Evolutionary conservation across 352 stramenopile species (phyloP), one percentile per base, ranked within the genome.

Genomic region (Phytophthora parvispora): DNA sequence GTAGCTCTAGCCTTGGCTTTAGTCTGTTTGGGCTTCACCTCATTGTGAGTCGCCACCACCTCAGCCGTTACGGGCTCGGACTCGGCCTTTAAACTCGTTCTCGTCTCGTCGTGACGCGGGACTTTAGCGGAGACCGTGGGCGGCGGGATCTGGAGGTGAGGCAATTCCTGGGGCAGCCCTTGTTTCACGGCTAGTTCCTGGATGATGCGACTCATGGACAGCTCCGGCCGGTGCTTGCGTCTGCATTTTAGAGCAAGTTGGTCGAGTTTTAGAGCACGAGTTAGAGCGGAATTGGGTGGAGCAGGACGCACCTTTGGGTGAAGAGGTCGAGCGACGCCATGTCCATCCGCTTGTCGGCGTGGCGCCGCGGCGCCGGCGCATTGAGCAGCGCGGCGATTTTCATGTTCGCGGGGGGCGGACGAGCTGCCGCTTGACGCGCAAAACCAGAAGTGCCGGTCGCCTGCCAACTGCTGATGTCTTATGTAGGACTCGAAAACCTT

Each of bases 271-370:
- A 73, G 58, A n/a, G n/a, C n/a, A n/a, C n/a, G n/a, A n/a, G n/a
- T n/a, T n/a, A n/a, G n/a, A n/a, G n/a, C 38, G 2, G 12, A 36
- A 22, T 38, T 47, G 36, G 42, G 20, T 27, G 42, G 9, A 45
- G 15, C 20, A 15, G 32, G 18, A 53, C 60, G 32, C 10, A 83
- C 71, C 72, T 61, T 76, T 80, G 71, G 29, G 75, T 51, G 28
- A 81, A 86, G 9, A 78, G 66, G 51, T 87, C 80, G 20, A 87
- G 77, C 49, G 82, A 87, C 53, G 78, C 74, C 80, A 90, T 91
- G 72, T 87, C 70, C 74, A 87, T 75, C 43, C 67, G 74, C 48
- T 72, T 75, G 2, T 72, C 57, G 2, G 51, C 43, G 31, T 69
- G 57, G 22, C 38, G 49, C 34, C 32, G 60, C 3, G 54, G 54